Evolutionary conservation across 345 rosid species (phyloP).

Genomic region (rapeseed (Brassica napus)): DNA sequence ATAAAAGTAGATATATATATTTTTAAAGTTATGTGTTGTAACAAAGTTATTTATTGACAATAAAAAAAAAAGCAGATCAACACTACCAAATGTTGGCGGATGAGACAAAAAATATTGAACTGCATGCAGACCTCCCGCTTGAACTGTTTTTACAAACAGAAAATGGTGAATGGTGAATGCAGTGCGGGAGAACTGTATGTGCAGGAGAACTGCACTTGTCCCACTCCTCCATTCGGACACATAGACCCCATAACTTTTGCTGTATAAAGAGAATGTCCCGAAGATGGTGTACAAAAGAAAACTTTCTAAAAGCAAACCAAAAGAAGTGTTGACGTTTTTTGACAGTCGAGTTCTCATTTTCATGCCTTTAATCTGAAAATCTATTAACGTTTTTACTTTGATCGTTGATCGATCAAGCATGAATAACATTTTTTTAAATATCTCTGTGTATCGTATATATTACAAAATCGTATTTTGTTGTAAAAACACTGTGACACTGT

Average conservation of each 20-base stretch:
- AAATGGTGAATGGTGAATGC: too few species aligned
- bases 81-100: too few species aligned
- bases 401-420: background rate
- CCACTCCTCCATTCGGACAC: background rate
- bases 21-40: too few species aligned
- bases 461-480: background rate
- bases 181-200: too few species aligned
- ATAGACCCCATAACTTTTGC: background rate
- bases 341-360: slow-evolving; percentile 7
- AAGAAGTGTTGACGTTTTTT: slow-evolving; percentile 23
- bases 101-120: too few species aligned
- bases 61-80: too few species aligned
- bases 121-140: too few species aligned
- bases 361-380: slow-evolving; percentile 9
- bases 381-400: background rate
- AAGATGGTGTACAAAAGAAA: slow-evolving; percentile 19
- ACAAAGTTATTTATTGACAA: too few species aligned
- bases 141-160: too few species aligned
- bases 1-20: too few species aligned
- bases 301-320: slow-evolving; percentile 23
- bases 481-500: background rate
- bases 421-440: background rate
- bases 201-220: too few species aligned
- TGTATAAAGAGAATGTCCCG: slow-evolving; percentile 5
- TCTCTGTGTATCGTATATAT: background rate